Conservation (phyloP, 1,139 yeast species). For the Debaryomycetaceae sp. region DNA sequence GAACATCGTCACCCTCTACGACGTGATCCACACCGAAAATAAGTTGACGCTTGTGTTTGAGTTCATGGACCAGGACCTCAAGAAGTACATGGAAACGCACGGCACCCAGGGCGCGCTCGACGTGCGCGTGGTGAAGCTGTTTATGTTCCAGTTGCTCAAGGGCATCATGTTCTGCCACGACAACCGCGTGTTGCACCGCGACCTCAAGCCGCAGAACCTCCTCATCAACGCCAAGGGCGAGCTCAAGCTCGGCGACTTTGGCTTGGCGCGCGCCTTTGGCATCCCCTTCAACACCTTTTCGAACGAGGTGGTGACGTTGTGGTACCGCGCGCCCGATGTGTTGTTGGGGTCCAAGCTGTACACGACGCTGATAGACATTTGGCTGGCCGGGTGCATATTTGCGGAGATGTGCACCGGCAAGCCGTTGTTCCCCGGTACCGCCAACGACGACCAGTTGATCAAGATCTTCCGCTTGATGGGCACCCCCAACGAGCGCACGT, state of each 20-base stretch:
- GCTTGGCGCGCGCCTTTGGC: constrained; percentile 96
- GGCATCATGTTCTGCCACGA: constrained; percentile 96
- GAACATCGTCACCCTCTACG: constrained; percentile 87
- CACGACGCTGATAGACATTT: constrained; percentile 93
- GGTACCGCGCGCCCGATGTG: constrained; percentile 99
- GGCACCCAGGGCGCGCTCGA: constrained; percentile 83
- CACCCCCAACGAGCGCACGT: constrained; percentile 89
- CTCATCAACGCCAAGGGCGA: constrained; percentile 86
- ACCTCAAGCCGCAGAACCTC: constrained; percentile 91
- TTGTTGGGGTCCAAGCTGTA: constrained; percentile 91
- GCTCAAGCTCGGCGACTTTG: constrained; percentile 94
- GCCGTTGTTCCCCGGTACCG: constrained; percentile 93
- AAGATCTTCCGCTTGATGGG: constrained; percentile 93
- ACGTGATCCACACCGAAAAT: constrained; percentile 95
- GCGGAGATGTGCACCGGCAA: constrained; percentile 99
- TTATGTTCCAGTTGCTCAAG: constrained; percentile 86
- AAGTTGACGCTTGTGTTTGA: constrained; percentile 91
- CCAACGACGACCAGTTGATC: constrained; percentile 89
- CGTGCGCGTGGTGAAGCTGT: constrained; percentile 74
- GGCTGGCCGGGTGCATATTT: constrained; percentile 98
- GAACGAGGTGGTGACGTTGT: constrained; percentile 93
- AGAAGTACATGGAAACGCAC: constrained; percentile 87
- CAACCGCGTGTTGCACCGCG: constrained; percentile 90
- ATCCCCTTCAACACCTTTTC: constrained; percentile 97
- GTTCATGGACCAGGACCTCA: constrained; percentile 89